Conservation (phyloP, 192 early-diverging fungal genomes). For the Pilobolus umbonatus region DNA sequence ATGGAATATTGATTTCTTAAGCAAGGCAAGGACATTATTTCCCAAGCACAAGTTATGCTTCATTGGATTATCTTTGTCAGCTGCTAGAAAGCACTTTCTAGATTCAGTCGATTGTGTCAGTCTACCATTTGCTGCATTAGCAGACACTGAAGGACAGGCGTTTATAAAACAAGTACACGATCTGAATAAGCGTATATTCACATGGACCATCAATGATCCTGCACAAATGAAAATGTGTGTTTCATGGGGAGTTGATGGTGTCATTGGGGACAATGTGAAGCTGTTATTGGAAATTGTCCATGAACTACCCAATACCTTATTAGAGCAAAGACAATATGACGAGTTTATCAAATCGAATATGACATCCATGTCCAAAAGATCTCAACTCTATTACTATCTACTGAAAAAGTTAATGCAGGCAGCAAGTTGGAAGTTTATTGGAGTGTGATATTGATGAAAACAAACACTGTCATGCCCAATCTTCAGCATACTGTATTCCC, state of each 20-base stretch:
- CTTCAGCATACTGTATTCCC: background rate
- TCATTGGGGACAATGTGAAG: slow-evolving; percentile 45
- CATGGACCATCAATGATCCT: slow-evolving; percentile 49
- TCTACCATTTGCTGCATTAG: slow-evolving; percentile 37
- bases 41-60: slow-evolving; percentile 39
- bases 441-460: background rate
- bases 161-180: slow-evolving; percentile 49
- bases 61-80: slow-evolving; percentile 45
- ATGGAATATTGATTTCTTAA: slow-evolving; percentile 49
- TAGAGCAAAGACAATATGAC: background rate
- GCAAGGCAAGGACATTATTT: slow-evolving; percentile 38
- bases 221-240: slow-evolving; percentile 36
- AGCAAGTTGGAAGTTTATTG: slow-evolving; percentile 22
- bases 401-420: slow-evolving; percentile 8
- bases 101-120: slow-evolving; percentile 38
- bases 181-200: slow-evolving; percentile 39
- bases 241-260: slow-evolving; percentile 42
- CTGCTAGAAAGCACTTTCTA: slow-evolving; percentile 38
- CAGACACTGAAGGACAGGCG: slow-evolving; percentile 31
- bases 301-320: background rate
- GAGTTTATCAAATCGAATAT: background rate
- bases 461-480: background rate
- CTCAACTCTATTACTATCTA: slow-evolving; percentile 8
- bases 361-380: background rate
- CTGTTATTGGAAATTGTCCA: slow-evolving; percentile 20